These are phyloP conservation scores for Orobanche coerulescens DNA, from an alignment of 257 asterid genomes.

Conservation along the genomic window DNA sequence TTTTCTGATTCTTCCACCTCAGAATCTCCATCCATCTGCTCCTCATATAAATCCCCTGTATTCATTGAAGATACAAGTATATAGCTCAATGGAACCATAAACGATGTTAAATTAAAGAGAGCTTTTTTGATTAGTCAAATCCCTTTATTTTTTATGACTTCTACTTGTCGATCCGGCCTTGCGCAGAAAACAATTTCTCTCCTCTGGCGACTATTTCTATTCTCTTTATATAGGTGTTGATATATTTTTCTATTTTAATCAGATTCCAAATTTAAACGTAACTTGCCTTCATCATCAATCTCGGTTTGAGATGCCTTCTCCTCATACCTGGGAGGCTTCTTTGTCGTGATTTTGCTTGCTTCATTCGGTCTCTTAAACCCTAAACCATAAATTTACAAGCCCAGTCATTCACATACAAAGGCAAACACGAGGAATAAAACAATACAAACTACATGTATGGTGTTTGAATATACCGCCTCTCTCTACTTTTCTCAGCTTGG, in stretches of 20 bases:
- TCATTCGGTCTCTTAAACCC: conserved; percentile 24
- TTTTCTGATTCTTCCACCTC: conserved; percentile 32
- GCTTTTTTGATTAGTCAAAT: no score
- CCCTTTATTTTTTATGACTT: no score
- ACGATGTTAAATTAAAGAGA: background rate
- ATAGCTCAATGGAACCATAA: background rate
- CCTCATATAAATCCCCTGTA: conserved; percentile 33
- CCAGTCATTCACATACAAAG: background rate
- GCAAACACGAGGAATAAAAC: background rate
- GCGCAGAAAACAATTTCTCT: no score
- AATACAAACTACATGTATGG: background rate
- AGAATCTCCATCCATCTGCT: conserved; percentile 25
- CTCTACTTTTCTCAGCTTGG: conserved; percentile 5
- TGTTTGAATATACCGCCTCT: background rate
- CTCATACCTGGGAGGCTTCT: background rate
- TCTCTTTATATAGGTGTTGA: no score
- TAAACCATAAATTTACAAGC: background rate
- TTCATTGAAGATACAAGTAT: background rate
- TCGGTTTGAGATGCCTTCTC: conserved; percentile 1
- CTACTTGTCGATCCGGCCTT: no score
- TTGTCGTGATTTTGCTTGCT: conserved; percentile 15
- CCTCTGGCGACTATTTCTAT: no score
- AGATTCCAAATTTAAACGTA: background rate
- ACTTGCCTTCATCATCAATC: conserved; percentile 26
- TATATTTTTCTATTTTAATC: no score